Evolutionary conservation across 2,329 filamentous ascomycete genomes (phyloP).

Genomic region (Curvularia sp.): DNA sequence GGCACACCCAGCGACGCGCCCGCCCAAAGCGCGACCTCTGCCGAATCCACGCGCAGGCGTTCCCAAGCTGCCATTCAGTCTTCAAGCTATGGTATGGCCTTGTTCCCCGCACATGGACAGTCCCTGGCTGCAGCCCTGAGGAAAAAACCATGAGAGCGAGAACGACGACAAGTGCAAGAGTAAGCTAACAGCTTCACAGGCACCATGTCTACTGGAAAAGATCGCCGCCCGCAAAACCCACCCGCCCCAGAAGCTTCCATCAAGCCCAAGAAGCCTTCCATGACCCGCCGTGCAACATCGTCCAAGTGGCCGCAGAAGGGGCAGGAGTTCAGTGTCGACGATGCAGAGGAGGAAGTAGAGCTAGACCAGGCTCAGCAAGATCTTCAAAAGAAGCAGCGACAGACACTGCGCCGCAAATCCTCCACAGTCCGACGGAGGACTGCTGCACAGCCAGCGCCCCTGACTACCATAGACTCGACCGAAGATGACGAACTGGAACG

Average conservation of each 20-base stretch:
- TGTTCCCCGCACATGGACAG: not conserved
- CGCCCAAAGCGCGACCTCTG: constrained; percentile 25
- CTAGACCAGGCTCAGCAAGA: constrained; percentile 62
- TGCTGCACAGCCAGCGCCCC: constrained; percentile 53
- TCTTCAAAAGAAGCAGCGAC: constrained; percentile 36
- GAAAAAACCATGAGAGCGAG: not conserved
- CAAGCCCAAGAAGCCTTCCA: constrained; percentile 71
- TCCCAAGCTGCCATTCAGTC: constrained; percentile 37
- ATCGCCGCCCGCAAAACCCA: constrained; percentile 37
- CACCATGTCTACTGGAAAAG: constrained; percentile 45
- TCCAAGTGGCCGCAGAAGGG: constrained; percentile 78
- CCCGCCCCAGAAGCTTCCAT: constrained; percentile 28
- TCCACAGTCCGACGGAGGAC: constrained; percentile 60
- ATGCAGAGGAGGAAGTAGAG: constrained; percentile 81
- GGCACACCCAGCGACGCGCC: constrained; percentile 33
- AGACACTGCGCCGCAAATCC: constrained; percentile 56
- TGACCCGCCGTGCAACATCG: constrained; percentile 77
- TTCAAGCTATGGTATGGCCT: constrained; percentile 44
- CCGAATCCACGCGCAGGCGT: constrained; percentile 43
- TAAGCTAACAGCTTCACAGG: constrained; percentile 31
- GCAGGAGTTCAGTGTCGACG: constrained; percentile 88
- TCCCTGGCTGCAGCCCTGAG: not conserved
- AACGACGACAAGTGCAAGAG: not conserved
- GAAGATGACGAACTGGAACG: constrained; percentile 58
- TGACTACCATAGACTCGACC: constrained; percentile 59